Evolutionary conservation across 202 grass and related monocot species (phyloP), one percentile per base, ranked within the genome.

Genomic region (Zizania palustris): DNA sequence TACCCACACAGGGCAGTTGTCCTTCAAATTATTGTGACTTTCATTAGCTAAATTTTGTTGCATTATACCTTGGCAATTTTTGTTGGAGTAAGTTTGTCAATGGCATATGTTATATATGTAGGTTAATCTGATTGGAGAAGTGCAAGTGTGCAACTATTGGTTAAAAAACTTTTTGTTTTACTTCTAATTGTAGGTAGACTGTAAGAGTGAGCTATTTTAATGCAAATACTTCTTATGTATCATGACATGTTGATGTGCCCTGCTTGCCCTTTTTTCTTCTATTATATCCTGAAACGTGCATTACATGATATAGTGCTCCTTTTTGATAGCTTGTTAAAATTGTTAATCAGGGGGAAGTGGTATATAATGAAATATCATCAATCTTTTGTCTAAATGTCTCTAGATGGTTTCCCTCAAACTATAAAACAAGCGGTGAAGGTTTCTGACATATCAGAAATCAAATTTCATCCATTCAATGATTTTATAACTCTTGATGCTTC

Each of bases 281-380:
- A 15, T 18, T 43, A 6, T 73, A 40, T 39, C 12, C 7, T 60
- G 19, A 34, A 6, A 7, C 1, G 9, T 73, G 11, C 2, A 7
- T 7, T 43, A 12, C 20, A 16, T 58, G 13, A 64, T 67, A 16
- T 71, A 1, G 11, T 71, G 66, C n/a, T n/a, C n/a, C 36, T n/a
- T 21, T 76, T 65, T 86, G n/a, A 46, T 53, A 98, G 89, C 89
- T 98, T 45, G 41, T 65, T 38, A 87, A 88, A 80, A 94, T 95
- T 75, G 89, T 98, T 72, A 98, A 95, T 68, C 85, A 85, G 38
- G 96, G 96, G 35, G 84, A 92, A 75, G 60, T 98, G 67, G 91
- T 94, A 72, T 94, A 89, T 49, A 89, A 98, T 86, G 95, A 94
- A 76, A 94, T 95, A 95, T 98, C 63, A 63, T 98, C 66, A 88